These are phyloP conservation scores for Alternaria hordeiaustralica DNA, from an alignment of 2,329 filamentous ascomycete genomes.

Conservation along the genomic window DNA sequence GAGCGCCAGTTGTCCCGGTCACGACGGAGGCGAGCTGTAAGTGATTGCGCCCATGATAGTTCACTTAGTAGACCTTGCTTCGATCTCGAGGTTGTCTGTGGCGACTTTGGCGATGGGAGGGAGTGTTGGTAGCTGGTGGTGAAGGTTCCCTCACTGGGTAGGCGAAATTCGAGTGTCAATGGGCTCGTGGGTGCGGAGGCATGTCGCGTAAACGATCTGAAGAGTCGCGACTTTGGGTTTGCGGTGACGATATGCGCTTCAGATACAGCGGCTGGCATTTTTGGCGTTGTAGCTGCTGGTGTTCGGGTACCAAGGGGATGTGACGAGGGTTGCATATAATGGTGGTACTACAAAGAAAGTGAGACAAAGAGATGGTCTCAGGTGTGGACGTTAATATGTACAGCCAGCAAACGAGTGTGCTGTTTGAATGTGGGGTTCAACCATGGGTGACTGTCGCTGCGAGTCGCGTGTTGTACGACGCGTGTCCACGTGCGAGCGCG, in stretches of 20 bases:
- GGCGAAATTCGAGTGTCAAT: background rate
- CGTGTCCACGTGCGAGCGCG: conserved; percentile 6
- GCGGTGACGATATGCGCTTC: background rate
- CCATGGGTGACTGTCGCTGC: background rate
- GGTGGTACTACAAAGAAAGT: background rate
- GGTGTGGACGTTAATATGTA: background rate
- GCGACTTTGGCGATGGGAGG: background rate
- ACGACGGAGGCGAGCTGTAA: conserved; percentile 7
- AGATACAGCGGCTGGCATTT: background rate
- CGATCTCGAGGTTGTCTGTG: background rate
- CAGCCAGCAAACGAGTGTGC: background rate
- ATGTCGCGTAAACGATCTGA: conserved; percentile 6
- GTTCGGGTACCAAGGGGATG: background rate
- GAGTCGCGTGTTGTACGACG: background rate
- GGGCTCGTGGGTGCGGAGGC: conserved; percentile 8
- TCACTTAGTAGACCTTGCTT: conserved; percentile 3
- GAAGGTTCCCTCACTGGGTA: background rate
- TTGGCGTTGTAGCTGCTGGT: background rate
- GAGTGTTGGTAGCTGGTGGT: background rate
- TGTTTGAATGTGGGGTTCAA: background rate
- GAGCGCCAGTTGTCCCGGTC: conserved; percentile 12
- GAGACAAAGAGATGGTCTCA: background rate
- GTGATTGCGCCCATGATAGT: conserved; percentile 1
- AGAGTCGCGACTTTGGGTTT: background rate
- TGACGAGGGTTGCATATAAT: background rate